These are phyloP conservation scores for Metarhizium humberi DNA, from an alignment of 2,329 filamentous ascomycete species.

Conservation along the genomic window DNA sequence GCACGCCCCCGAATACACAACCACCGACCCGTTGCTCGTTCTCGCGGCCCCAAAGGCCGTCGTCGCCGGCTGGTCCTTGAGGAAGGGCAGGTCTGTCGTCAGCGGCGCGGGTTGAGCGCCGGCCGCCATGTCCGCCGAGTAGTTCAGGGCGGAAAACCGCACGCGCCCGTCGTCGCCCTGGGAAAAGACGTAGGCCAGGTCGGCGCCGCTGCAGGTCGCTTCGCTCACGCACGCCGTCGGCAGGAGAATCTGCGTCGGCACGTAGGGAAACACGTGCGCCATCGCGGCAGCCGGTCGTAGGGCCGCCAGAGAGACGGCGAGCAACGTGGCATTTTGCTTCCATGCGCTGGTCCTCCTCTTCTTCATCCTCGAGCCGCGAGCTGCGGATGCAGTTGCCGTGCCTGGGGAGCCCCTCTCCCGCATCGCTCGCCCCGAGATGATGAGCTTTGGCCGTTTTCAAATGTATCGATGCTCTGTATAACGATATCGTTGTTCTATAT, in stretches of 20 bases:
- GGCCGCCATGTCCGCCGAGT: conserved; percentile 46
- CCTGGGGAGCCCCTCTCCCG: neutral
- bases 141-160: conserved; percentile 55
- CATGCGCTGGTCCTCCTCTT: neutral
- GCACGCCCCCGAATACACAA: conserved; percentile 69
- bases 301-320: conserved; percentile 3
- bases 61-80: conserved; percentile 33
- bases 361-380: neutral
- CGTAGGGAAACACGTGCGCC: conserved; percentile 58
- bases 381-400: neutral
- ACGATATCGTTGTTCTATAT: neutral
- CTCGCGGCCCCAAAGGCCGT: conserved; percentile 60
- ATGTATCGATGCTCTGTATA: neutral
- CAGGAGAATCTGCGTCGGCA: conserved; percentile 63
- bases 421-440: neutral
- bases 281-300: conserved; percentile 10
- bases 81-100: conserved; percentile 53
- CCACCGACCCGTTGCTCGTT: conserved; percentile 58
- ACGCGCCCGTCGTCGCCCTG: conserved; percentile 35
- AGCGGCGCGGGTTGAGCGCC: conserved; percentile 40
- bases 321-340: neutral
- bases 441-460: neutral
- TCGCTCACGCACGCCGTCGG: conserved; percentile 34
- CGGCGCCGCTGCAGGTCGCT: conserved; percentile 23
- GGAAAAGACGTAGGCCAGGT: conserved; percentile 62